Evolutionary conservation across 2,329 filamentous ascomycete genomes (phyloP), one percentile per base, ranked within the genome.

Genomic region (Ophiosphaerella korrae): DNA sequence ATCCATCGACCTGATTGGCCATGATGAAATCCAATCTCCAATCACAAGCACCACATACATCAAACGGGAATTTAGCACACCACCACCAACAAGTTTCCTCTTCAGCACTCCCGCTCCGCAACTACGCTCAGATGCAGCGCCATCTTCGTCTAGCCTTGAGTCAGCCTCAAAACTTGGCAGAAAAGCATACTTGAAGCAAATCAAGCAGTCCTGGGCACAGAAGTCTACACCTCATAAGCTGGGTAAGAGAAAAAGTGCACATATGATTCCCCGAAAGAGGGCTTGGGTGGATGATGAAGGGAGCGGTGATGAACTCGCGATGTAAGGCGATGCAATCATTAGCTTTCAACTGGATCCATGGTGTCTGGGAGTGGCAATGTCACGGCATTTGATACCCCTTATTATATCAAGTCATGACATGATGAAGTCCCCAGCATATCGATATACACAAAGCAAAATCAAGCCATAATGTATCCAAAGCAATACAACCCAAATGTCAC

Each of bases 291-390:
- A 45, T 8, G 51, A 23, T n/a, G 60, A 50, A 9, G 52, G 58
- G 18, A 64, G 63, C 47, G 63, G 58, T 29, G 68, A 71, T 65
- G 67, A 70, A 40, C 55, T 71, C 16, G 63, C 58, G 35, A 26
- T 47, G 38, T 59, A 23, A 56, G 40, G 8, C 11, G 6, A 29
- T 29, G 11, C 6, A 8, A 29, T 9, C 26, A 8, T 29, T 29
- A 29, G 26, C 11, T 29, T 3, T 6, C 5, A 29, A 29, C 8
- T 29, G 26, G 26, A 11, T 29, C 7, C 6, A 29, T 29, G 26
- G 7, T 7, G 8, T 6, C 26, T 29, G 26, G 26, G 26, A 7
- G 26, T 8, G 26, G 5, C 7, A 8, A 29, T 29, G 26, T 9
- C 26, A 6, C 7, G 26, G 26, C 26, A 29, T 29, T 29, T 29